These are phyloP conservation scores for Ustilago curta DNA, from an alignment of 1,284 basidiomycete genomes.

Conservation along the genomic window DNA sequence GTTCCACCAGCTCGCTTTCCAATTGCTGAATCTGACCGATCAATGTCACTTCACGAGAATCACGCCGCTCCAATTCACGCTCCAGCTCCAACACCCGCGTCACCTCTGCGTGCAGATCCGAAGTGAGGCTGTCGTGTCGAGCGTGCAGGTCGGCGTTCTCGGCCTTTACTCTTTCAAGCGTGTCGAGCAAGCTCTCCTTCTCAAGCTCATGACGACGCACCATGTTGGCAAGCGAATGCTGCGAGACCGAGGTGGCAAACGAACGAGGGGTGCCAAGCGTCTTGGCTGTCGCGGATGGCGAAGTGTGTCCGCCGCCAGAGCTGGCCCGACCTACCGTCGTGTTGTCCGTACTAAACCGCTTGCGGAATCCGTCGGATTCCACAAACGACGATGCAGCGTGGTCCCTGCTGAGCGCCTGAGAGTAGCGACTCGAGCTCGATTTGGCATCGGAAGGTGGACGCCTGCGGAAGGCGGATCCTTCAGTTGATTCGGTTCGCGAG, in stretches of 20 bases:
- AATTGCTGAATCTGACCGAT: constrained; percentile 44
- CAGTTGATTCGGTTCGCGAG: constrained; percentile 8
- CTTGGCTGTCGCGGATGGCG: constrained; percentile 58
- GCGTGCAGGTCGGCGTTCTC: constrained; percentile 44
- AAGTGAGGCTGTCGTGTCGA: constrained; percentile 43
- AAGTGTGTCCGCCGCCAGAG: constrained; percentile 55
- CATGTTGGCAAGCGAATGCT: constrained; percentile 44
- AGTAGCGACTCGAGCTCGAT: constrained; percentile 45
- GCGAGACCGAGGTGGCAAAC: constrained; percentile 43
- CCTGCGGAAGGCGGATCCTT: constrained; percentile 15
- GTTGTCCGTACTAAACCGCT: constrained; percentile 49
- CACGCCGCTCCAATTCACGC: constrained; percentile 52
- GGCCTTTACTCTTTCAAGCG: constrained; percentile 47
- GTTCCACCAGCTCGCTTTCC: constrained; percentile 45
- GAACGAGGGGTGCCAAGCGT: constrained; percentile 59
- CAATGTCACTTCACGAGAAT: constrained; percentile 42
- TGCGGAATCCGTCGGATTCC: constrained; percentile 34
- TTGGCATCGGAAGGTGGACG: constrained; percentile 43
- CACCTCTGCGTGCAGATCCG: constrained; percentile 60
- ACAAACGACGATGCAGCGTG: constrained; percentile 29
- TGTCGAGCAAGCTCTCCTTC: constrained; percentile 58
- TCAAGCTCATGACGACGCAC: constrained; percentile 59
- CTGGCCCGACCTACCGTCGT: constrained; percentile 45
- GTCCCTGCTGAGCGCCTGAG: constrained; percentile 39
- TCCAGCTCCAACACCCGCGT: constrained; percentile 59